These are phyloP conservation scores for Diaporthe velutina DNA, from an alignment of 2,329 filamentous ascomycete species.

Conservation along the genomic window DNA sequence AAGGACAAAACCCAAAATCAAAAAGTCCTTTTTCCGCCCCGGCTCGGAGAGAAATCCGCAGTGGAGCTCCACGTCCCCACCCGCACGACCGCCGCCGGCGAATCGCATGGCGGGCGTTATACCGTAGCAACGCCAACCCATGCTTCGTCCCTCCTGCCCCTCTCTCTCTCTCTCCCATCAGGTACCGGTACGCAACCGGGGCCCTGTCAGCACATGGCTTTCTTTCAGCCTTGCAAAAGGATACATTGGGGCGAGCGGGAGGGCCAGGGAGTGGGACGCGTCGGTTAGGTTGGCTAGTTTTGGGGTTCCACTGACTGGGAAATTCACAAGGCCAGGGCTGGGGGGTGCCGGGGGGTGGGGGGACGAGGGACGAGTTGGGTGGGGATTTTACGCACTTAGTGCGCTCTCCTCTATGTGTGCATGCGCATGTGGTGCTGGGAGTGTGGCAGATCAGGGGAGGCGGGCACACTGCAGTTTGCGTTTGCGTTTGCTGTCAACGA, in stretches of 20 bases:
- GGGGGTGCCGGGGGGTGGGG: background rate
- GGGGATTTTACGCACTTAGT: too few species aligned
- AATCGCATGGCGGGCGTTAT: slow-evolving; percentile 23
- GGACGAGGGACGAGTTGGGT: background rate
- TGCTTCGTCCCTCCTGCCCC: background rate
- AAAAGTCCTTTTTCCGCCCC: background rate
- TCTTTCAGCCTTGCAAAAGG: slow-evolving; percentile 28
- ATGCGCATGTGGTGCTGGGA: background rate
- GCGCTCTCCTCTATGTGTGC: background rate
- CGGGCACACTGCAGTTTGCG: background rate
- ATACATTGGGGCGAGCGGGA: background rate
- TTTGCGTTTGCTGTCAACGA: slow-evolving; percentile 21
- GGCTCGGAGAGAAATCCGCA: slow-evolving; percentile 28
- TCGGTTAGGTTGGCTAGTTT: too few species aligned
- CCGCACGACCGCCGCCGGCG: background rate
- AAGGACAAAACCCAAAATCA: background rate
- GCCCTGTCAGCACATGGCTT: slow-evolving; percentile 1
- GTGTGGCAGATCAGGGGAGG: slow-evolving; percentile 13
- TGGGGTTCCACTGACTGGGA: background rate
- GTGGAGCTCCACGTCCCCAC: background rate
- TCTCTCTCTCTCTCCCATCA: background rate
- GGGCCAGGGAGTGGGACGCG: slow-evolving; percentile 18
- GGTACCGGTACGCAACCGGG: slow-evolving; percentile 20
- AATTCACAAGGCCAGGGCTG: slow-evolving; percentile 25
- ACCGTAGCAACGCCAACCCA: background rate